Base-by-base conservation (phyloP, 2,329 filamentous ascomycete species). In the Aspergillus uvarum region DNA sequence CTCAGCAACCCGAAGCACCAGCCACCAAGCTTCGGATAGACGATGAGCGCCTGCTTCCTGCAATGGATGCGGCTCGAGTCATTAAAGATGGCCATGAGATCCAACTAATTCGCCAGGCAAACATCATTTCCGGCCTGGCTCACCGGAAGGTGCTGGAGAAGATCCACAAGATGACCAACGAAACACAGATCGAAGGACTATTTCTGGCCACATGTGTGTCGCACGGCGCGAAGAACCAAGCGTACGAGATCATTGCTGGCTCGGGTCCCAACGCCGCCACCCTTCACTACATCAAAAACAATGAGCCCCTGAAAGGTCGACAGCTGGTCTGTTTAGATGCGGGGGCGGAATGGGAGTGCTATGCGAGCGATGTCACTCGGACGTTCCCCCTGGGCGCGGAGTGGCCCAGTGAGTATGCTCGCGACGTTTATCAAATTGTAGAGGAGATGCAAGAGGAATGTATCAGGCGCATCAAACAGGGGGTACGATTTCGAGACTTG, bases 161-260 rank as follows among this genome's bases (percentile, higher is more conserved):
- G 35, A 89, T 89, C 35, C 83, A 82, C 65, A 79, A 80, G 26
- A 90, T 89, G 24, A 81, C 80, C 65, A 94, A 92, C 69, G 93
- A 98, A 81, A 83, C 86, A 35, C 90, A 97, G 73, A 85, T 97
- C 32, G 89, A 96, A 73, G 93, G 87, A 1, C 77, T 88, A 0
- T 96, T 97, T 73, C 76, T 96, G 11, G 87, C 91, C 72, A 82
- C 83, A 31, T 96, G 91, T 73, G 85, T 95, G 61, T 84, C 87
- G 54, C 83, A 88, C 62, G 90, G 90, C 24, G 89, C 89, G 55
- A 89, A 87, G 72, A 87, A 95, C 68, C 92, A 96, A 80, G 89
- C 94, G 1, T 98, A 98, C 76, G 86, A 90, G 66, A 88, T 89
- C 61, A 97, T 98, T 69, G 87, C 95, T 19, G 94, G 92, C 0